phyloP scores from a whole-genome alignment of 495 filamentous ascomycete genomes.

The Darksidea phi region DNA sequence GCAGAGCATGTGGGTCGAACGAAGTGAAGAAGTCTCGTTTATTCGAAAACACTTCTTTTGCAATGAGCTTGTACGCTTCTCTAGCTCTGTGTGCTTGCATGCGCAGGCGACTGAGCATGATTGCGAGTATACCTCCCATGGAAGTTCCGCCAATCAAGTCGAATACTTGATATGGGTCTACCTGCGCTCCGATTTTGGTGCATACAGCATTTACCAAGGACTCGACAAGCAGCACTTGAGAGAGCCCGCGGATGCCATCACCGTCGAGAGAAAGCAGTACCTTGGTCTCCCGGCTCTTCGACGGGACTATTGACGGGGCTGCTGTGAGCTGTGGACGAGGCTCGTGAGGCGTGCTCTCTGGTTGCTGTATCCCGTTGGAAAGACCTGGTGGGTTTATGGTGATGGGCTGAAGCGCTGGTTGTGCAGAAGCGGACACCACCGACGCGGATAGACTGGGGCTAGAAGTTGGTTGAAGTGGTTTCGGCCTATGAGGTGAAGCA shows the following conservation, averaged over 20 bases:
- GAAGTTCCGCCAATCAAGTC: slow-evolving; percentile 92
- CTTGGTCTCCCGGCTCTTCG: slow-evolving; percentile 16
- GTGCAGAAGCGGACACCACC: not conserved
- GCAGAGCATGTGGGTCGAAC: slow-evolving; percentile 81
- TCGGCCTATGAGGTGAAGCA: not conserved
- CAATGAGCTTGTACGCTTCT: slow-evolving; percentile 88
- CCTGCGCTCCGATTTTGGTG: slow-evolving; percentile 3
- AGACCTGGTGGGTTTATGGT: no score
- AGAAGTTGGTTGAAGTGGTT: not conserved
- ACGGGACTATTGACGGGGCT: not conserved
- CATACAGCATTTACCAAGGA: slow-evolving; percentile 30
- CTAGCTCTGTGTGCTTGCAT: slow-evolving; percentile 92
- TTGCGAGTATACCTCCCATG: slow-evolving; percentile 90
- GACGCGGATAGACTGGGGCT: not conserved
- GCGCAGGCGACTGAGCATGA: slow-evolving; percentile 91
- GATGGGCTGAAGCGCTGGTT: not conserved
- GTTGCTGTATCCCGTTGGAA: not conserved
- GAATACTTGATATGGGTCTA: slow-evolving; percentile 93
- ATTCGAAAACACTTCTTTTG: slow-evolving; percentile 87
- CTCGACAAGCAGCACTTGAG: slow-evolving; percentile 23
- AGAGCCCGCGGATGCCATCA: slow-evolving; percentile 30
- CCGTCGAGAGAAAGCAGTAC: slow-evolving; percentile 27
- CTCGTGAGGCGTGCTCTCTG: not conserved
- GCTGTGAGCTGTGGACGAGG: not conserved
- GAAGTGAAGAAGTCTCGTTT: slow-evolving; percentile 48